Evolutionary conservation across 2,329 filamentous ascomycete species (phyloP), one percentile per base, ranked within the genome.

Genomic region (Nemania sp.): DNA sequence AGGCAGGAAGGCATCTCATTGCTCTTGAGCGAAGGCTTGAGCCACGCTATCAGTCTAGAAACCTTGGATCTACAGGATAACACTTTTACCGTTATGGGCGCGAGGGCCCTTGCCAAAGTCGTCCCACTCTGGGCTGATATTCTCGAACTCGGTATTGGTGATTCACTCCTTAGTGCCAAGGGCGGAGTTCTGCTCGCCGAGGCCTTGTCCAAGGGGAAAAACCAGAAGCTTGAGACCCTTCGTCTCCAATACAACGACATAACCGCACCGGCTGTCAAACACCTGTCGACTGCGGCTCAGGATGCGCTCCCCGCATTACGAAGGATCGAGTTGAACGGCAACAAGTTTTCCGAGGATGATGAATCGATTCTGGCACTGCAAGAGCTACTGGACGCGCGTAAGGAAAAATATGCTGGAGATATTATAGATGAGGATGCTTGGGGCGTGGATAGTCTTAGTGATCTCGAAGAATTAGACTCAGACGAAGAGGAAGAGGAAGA

Each of bases 171-270:
- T 56, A 89, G 92, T 65, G 88, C 89, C 49, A 91, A 93, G 77
- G 96, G 96, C 52, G 90, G 90, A 67, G 81, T 93, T 18, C 83
- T 92, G 67, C 85, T 99, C 15, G 92, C 90, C 18, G 82, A 89
- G 62, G 91, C 93, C 22, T 86, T 99, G 51, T 86, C 86, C 3
- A 86, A 89, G 77, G 94, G 93, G 49, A 87, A 89, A 72, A 98
- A 98, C 80, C 83, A 84, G 76, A 92, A 92, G 78, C 85, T 99
- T 24, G 89, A 97, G 83, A 89, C 90, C 10, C 83, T 99, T 73
- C 89, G 93, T 72, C 82, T 98, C 75, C 93, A 98, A 79, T 98
- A 92, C 85, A 98, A 98, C 82, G 96, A 99, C 73, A 96, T 99
- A 77, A 94, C 92, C 47, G 85, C 90, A 0, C 86, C 89, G 65